Conservation (phyloP, 768 basidiomycete species). For the Suillus subluteus region DNA sequence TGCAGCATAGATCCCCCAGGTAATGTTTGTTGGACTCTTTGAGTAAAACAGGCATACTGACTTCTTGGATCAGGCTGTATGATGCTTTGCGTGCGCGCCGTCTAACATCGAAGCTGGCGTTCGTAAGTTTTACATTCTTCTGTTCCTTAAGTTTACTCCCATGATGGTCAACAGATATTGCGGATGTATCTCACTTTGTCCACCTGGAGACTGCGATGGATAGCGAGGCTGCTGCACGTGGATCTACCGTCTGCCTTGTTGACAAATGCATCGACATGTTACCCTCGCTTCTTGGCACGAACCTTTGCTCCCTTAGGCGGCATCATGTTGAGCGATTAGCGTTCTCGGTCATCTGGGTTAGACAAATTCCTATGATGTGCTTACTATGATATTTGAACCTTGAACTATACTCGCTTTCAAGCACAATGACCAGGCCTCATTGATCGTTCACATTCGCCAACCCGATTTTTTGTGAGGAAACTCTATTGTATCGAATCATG, state of each 20-base stretch:
- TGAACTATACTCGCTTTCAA: too few relatives aligned
- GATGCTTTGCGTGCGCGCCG: conserved; percentile 91
- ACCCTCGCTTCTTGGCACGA: conserved; percentile 90
- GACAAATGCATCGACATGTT: conserved; percentile 99
- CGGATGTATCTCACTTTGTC: conserved; percentile 97
- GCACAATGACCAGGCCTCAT: too few relatives aligned
- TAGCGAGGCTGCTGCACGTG: conserved; percentile 90
- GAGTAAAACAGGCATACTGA: conserved; percentile 13
- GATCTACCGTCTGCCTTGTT: conserved; percentile 96
- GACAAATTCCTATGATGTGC: conserved; percentile 10
- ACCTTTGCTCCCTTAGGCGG: conserved; percentile 86
- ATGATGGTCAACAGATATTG: conserved; percentile 74
- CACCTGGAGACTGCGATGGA: conserved; percentile 95
- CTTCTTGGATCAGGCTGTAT: conserved; percentile 65
- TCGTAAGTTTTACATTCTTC: conserved; percentile 63
- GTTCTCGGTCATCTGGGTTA: conserved; percentile 94
- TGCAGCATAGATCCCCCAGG: conserved; percentile 98
- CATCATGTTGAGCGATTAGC: conserved; percentile 92
- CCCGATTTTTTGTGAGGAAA: too few relatives aligned
- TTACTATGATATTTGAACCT: neutral
- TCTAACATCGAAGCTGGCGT: conserved; percentile 93
- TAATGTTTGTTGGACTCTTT: conserved; percentile 30
- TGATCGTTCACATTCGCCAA: too few relatives aligned
- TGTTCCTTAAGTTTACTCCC: conserved; percentile 5
- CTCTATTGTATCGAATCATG: too few relatives aligned